Base-by-base conservation (phyloP, 2,329 filamentous ascomycete genomes). In the Epichloe amarillans region DNA sequence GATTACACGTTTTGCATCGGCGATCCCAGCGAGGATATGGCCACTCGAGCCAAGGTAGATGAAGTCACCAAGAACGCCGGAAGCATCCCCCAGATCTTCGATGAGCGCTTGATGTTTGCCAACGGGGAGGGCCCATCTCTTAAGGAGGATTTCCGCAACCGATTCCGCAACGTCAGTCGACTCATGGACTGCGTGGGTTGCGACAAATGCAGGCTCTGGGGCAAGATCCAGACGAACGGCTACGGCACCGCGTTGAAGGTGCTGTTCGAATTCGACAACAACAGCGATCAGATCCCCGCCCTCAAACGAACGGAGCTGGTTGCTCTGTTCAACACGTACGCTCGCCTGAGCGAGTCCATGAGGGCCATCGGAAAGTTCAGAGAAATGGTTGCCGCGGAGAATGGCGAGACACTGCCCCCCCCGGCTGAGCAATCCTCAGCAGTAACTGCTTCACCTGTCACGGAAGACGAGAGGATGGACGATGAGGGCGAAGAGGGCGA, bases 141-240 rank as follows among this genome's bases (percentile, higher is more conserved):
- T 52, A 98, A 97, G 67, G 91, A 97, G 64, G 93, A 98, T 63
- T 98, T 98, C 75, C 85, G 88, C 60, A 93, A 94, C 67, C 86
- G 93, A 15, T 98, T 98, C 76, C 83, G 93, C 64, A 98, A 98
- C 64, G 87, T 98, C 54, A 95, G 87, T 65, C 83, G 93, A 40
- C 77, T 97, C 56, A 98, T 98, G 93, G 93, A 98, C 67, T 98
- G 93, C 59, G 91, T 97, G 19, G 93, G 93, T 43, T 98, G 93
- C 67, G 93, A 98, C 71, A 98, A 98, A 72, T 98, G 93, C 69
- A 83, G 93, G 8, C 81, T 98, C 2, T 98, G 93, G 93, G 93
- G 93, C 46, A 98, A 98, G 70, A 71, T 98, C 38, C 93, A 98
- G 70, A 95, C 89, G 0, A 86, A 87, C 12, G 93, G 93, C 2